Percentiles rank a stretch among this genome's conserved stretches.
phyloP scores from a whole-genome alignment of 2,329 filamentous ascomycete genomes.

The Elsinoe batatas region DNA sequence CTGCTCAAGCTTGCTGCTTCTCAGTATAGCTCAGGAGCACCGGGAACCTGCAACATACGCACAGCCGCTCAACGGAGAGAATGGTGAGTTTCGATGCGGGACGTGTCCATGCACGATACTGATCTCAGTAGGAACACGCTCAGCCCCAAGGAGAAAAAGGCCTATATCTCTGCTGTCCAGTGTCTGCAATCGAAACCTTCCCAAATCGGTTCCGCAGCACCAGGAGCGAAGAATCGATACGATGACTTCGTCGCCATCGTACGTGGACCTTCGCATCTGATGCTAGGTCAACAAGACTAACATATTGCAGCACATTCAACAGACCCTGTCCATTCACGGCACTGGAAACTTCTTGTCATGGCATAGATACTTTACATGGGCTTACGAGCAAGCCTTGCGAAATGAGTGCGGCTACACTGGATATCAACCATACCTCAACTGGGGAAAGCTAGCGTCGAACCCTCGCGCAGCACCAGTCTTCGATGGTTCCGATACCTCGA shows the following conservation, averaged over 20 bases:
- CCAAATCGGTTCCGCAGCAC: slow-evolving; percentile 15
- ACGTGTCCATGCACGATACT: neutral
- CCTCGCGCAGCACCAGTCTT: slow-evolving; percentile 42
- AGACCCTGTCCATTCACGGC: slow-evolving; percentile 20
- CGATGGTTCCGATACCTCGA: slow-evolving; percentile 42
- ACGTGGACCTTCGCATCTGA: neutral
- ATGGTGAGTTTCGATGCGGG: neutral
- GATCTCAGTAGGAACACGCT: slow-evolving; percentile 17
- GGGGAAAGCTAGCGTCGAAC: slow-evolving; percentile 39
- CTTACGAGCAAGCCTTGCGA: slow-evolving; percentile 33
- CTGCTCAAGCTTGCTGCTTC: slow-evolving; percentile 21
- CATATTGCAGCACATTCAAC: slow-evolving; percentile 18
- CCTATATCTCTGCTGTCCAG: slow-evolving; percentile 24
- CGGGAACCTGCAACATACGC: slow-evolving; percentile 15
- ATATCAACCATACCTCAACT: slow-evolving; percentile 43
- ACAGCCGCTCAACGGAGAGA: slow-evolving; percentile 12
- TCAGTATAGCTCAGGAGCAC: neutral
- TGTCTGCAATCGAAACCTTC: slow-evolving; percentile 23
- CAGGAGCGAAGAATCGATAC: slow-evolving; percentile 22
- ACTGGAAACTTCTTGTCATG: slow-evolving; percentile 23
- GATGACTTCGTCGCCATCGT: slow-evolving; percentile 24
- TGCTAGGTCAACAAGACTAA: neutral
- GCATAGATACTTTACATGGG: slow-evolving; percentile 35
- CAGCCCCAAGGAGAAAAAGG: slow-evolving; percentile 19
- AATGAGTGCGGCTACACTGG: slow-evolving; percentile 36